These are phyloP conservation scores for Carex parvula DNA, from an alignment of 176 grass and related monocot species.

Conservation along the genomic window DNA sequence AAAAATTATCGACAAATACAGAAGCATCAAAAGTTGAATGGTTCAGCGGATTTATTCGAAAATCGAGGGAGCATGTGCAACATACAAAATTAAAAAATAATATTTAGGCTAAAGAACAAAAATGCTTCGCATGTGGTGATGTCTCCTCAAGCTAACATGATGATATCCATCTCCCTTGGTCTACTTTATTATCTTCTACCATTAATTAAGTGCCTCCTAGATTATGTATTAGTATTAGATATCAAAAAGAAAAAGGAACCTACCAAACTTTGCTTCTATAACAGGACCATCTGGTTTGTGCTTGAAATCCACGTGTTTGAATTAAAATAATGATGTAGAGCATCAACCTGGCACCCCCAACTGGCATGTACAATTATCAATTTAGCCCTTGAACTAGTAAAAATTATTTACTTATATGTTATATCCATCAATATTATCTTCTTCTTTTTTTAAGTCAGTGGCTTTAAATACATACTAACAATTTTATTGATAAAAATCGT, in stretches of 20 bases:
- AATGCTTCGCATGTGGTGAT: conserved; percentile 22
- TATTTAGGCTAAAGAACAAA: background rate
- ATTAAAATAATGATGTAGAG: background rate
- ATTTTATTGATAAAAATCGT: no score
- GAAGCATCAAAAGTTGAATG: background rate
- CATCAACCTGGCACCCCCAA: background rate
- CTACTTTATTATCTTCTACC: background rate
- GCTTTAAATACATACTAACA: no score
- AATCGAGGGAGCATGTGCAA: background rate
- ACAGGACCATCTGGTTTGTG: background rate
- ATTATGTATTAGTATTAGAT: conserved; percentile 17
- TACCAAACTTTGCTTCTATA: background rate
- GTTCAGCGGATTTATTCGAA: background rate
- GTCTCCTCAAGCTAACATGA: background rate
- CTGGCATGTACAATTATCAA: background rate
- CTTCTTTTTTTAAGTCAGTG: no score
- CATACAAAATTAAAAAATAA: background rate
- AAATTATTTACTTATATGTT: background rate
- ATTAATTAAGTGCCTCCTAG: background rate
- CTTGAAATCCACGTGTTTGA: conserved; percentile 14
- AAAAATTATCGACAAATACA: no score
- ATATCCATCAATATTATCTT: no score
- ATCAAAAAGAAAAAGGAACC: background rate
- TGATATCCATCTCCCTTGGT: conserved; percentile 6
- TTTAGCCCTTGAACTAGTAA: background rate